Base-by-base conservation (phyloP, 495 filamentous ascomycete species). In the Letharia lupina region DNA sequence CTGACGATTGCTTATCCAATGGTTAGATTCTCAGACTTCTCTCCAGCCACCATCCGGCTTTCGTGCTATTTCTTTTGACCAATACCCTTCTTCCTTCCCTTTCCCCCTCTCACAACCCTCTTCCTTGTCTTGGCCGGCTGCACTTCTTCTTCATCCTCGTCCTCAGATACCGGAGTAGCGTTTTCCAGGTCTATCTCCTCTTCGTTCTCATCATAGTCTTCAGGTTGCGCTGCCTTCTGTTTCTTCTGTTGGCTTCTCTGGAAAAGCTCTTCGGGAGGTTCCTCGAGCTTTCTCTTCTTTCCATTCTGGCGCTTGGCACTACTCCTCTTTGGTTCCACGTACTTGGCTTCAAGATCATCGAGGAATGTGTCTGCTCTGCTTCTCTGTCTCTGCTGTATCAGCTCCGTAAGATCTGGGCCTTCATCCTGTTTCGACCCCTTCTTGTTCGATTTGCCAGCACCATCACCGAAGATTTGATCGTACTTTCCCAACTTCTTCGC, bases 321-420 rank as follows among this genome's bases (percentile, higher is more conserved):
- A 35, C 71, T 66, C 52, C 35, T 56, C 6, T 33, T 56, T 16
- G 52, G 52, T 35, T 28, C 52, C 57, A 79, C 83, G 72, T 94
- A 95, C 77, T 90, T 93, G 37, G 84, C 90, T 67, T 87, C 90
- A 41, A 96, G 69, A 58, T 79, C 72, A 56, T 88, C 87, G 33
- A 92, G 75, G 72, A 96, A 87, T 28, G 74, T 73, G 35, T 71
- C 78, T 11, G 74, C 77, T 15, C 84, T 77, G 28, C 75, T 72
- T 66, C 80, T 74, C 70, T 86, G 82, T 39, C 82, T 77, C 68
- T 78, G 75, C 68, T 84, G 79, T 62, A 90, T 89, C 68, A 89
- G 63, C 5, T 80, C 83, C 31, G 79, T 79, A 42, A 90, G 77
- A 56, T 78, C 83, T n/a, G 66, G 75, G 66, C 73, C 68, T 78